A percentile compares a stretch with the other conserved stretches of the same genome.
These are phyloP conservation scores for Trichoderma parareesei DNA, from an alignment of 495 filamentous ascomycete genomes.

Conservation along the genomic window DNA sequence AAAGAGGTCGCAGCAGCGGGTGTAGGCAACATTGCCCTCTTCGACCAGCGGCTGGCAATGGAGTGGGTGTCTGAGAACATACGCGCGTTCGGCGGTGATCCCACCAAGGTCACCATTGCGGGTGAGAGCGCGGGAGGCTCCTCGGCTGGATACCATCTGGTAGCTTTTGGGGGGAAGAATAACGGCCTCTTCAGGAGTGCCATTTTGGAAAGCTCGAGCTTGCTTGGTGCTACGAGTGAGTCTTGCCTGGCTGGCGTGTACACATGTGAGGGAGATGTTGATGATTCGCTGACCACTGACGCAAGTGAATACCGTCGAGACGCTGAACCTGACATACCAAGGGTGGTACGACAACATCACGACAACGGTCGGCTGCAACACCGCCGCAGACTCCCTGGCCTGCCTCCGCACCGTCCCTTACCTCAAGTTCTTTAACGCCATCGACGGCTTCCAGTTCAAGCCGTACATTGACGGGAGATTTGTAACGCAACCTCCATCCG, in stretches of 20 bases:
- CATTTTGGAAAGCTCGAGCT: slow-evolving; percentile 27
- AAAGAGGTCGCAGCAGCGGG: neutral
- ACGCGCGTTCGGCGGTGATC: slow-evolving; percentile 57
- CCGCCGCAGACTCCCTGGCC: slow-evolving; percentile 1
- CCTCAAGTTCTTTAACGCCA: neutral
- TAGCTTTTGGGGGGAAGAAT: slow-evolving; percentile 18
- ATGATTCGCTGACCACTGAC: neutral
- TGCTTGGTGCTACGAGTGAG: slow-evolving; percentile 11
- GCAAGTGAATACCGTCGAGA: slow-evolving; percentile 11
- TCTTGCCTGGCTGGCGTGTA: neutral
- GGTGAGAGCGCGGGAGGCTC: slow-evolving; percentile 60
- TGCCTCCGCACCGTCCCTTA: slow-evolving; percentile 4
- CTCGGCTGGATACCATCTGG: slow-evolving; percentile 28
- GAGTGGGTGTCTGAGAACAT: slow-evolving; percentile 65
- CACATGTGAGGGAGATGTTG: neutral
- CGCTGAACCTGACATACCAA: slow-evolving; percentile 8
- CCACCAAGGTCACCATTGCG: slow-evolving; percentile 49
- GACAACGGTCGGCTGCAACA: neutral
- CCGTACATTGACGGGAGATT: neutral
- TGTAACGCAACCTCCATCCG: neutral
- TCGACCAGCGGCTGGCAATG: slow-evolving; percentile 32
- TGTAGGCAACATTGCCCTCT: slow-evolving; percentile 41
- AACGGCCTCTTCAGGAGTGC: slow-evolving; percentile 37
- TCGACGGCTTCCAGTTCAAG: neutral
- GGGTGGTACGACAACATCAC: slow-evolving; percentile 6